Evolutionary conservation across 169 alveolate species (phyloP).

Genomic region (Cryptosporidium meleagridis): DNA sequence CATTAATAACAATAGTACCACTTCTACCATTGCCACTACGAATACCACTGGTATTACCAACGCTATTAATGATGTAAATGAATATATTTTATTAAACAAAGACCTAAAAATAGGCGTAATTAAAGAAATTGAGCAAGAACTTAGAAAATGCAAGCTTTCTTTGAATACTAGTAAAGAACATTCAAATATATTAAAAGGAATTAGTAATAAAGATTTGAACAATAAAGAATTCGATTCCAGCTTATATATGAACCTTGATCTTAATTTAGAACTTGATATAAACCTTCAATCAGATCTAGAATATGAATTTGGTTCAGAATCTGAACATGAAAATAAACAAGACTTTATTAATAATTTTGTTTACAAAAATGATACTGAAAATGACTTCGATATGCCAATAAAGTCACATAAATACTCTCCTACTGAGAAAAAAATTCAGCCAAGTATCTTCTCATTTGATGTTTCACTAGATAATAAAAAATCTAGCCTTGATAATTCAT

Average conservation of each 20-base stretch:
- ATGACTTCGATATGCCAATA: background rate
- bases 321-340: background rate
- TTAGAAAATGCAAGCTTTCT: conserved; percentile 32
- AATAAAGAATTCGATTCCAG: background rate
- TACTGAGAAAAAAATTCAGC: background rate
- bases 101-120: conserved; percentile 42
- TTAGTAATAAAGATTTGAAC: background rate
- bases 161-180: background rate
- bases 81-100: background rate
- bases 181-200: background rate
- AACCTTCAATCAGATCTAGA: background rate
- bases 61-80: background rate
- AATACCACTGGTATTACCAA: background rate
- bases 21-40: background rate
- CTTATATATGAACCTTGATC: background rate
- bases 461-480: background rate
- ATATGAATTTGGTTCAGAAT: background rate
- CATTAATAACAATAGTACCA: background rate
- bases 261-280: background rate
- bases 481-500: too few relatives aligned
- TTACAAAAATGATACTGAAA: background rate
- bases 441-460: background rate
- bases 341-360: background rate
- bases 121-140: conserved; percentile 36
- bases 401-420: background rate